Conservation (phyloP, 805 yeast genomes). For the Spathaspora boniae region DNA sequence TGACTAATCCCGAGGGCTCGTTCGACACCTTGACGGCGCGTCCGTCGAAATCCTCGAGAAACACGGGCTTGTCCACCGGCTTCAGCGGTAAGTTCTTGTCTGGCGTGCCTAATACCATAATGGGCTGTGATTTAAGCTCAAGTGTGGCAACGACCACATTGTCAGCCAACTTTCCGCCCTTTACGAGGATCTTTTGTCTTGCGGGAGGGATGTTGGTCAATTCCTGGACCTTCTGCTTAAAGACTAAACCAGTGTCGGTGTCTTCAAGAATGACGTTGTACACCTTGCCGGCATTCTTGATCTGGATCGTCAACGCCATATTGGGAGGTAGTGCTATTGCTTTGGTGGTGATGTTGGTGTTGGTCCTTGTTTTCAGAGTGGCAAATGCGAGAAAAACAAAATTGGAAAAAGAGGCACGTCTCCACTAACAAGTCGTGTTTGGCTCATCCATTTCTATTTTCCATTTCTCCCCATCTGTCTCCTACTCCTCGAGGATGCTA, state of each 20-base stretch:
- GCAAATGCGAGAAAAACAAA: neutral
- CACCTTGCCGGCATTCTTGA: constrained; percentile 43
- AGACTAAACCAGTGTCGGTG: constrained; percentile 52
- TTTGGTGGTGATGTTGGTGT: too few species aligned
- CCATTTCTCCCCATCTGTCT: neutral
- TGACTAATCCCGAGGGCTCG: constrained; percentile 64
- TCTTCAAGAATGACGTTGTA: constrained; percentile 44
- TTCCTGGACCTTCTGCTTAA: constrained; percentile 68
- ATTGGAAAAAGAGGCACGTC: neutral
- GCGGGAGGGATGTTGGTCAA: constrained; percentile 80
- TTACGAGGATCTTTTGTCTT: constrained; percentile 85
- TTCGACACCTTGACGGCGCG: constrained; percentile 35
- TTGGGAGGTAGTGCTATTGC: too few species aligned
- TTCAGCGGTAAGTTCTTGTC: constrained; percentile 54
- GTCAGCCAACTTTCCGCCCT: constrained; percentile 83
- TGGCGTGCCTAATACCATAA: constrained; percentile 93
- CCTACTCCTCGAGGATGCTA: constrained; percentile 39
- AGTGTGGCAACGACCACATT: constrained; percentile 53
- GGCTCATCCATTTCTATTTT: too few species aligned
- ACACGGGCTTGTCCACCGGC: constrained; percentile 53
- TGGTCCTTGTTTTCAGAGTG: too few species aligned
- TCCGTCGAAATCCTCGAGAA: constrained; percentile 65
- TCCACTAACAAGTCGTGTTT: neutral
- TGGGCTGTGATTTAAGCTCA: constrained; percentile 59
- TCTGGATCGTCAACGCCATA: constrained; percentile 18